Percentiles rank a stretch among this genome's conserved stretches.
phyloP scores from a whole-genome alignment of 805 yeast genomes.

The Wickerhamiella spandovensis region DNA sequence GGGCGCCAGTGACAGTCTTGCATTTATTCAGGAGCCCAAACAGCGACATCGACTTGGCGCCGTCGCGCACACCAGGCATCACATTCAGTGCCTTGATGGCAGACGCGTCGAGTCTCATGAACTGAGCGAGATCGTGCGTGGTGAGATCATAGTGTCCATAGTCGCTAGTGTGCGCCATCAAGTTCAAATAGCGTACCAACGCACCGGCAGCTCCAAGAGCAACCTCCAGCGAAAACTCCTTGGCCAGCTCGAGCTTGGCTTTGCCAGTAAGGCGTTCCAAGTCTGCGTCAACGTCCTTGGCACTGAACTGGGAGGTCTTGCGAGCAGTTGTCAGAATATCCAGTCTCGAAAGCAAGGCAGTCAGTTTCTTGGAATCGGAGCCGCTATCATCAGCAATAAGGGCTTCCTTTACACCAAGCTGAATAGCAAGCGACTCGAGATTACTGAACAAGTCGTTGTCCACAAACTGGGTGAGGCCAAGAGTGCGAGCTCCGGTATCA shows the following conservation, averaged over 20 bases:
- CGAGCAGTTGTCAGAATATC: slow-evolving; percentile 55
- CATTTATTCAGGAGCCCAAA: slow-evolving; percentile 81
- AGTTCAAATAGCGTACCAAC: slow-evolving; percentile 50
- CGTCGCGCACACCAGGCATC: slow-evolving; percentile 47
- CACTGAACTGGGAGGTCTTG: slow-evolving; percentile 40
- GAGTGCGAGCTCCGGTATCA: slow-evolving; percentile 51
- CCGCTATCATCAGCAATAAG: slow-evolving; percentile 33
- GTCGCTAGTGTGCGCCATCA: slow-evolving; percentile 43
- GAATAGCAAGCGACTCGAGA: slow-evolving; percentile 74
- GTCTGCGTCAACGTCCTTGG: slow-evolving; percentile 48
- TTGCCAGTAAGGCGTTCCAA: slow-evolving; percentile 49
- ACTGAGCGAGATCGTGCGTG: slow-evolving; percentile 60
- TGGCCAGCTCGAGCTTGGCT: slow-evolving; percentile 31
- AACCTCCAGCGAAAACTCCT: slow-evolving; percentile 30
- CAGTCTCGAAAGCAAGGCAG: slow-evolving; percentile 64
- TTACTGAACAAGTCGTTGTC: slow-evolving; percentile 85
- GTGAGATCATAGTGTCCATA: slow-evolving; percentile 40
- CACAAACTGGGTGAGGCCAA: slow-evolving; percentile 65
- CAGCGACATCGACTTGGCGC: slow-evolving; percentile 43
- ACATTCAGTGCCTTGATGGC: slow-evolving; percentile 80
- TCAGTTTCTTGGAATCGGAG: slow-evolving; percentile 44
- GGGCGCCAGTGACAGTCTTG: slow-evolving; percentile 77
- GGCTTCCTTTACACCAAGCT: slow-evolving; percentile 79
- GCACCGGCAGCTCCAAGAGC: slow-evolving; percentile 59
- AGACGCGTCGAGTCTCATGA: slow-evolving; percentile 81